Evolutionary conservation across 768 basidiomycete species (phyloP), one percentile per base, ranked within the genome.

Genomic region (Naematelia aurantialba): DNA sequence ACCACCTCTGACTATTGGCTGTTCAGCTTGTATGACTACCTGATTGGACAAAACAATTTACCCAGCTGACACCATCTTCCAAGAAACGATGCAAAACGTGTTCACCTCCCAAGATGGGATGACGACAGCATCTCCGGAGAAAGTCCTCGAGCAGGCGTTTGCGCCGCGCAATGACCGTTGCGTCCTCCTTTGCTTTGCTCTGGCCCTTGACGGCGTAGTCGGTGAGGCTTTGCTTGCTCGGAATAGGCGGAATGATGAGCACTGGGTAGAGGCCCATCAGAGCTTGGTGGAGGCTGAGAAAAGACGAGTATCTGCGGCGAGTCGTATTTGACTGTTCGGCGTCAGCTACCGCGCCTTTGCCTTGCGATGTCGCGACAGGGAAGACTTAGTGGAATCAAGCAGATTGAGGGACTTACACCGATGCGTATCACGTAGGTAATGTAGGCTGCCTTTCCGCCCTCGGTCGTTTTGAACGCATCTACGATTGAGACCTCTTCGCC

Each of bases 101-200:
- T 66, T 98, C 96, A 56, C 91, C 90, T 4, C 92, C 93, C 51
- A 98, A 77, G 56, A 96, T 94, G n/a, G 90, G 91, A 78, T 98
- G 96, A 29, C 85, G 83, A 14, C 86, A 87, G 52, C 94, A 77
- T 54, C 96, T 84, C 72, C 94, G 93, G 46, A 99, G 80, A 79
- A 98, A 99, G 2, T 91, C 93, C 76, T 92, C 89, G 27, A 99
- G 81, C 86, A 97, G 90, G 49, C 96, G 86, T 77, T 91, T 94
- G 61, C 96, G 83, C 63, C 89, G 82, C 1, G 90, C 85, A 74
- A 99, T 97, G 80, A 98, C 84, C 0, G 87, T 83, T 2, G 86
- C 85, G 75, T 99, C 96, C 72, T 99, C 96, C 73, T 94, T 97
- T 22, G 94, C 96, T 77, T 94, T 96, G 12, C 58, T 62, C 31